Evolutionary conservation across 1,284 basidiomycete species (phyloP), one percentile per base, ranked within the genome.

Genomic region (Xanthoconium separans): DNA sequence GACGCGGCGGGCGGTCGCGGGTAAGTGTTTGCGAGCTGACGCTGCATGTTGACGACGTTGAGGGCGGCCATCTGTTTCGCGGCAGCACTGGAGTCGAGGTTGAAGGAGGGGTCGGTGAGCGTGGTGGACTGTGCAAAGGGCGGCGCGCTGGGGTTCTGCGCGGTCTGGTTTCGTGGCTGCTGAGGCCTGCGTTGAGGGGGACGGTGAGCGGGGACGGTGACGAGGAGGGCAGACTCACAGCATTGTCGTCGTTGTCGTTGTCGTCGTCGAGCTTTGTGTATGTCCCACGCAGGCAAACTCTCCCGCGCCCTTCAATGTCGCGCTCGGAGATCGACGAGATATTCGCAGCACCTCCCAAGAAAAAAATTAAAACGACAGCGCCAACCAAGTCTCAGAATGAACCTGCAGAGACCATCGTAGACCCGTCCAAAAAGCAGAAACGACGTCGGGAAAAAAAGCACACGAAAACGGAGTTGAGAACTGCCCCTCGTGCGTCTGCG

Each of bases 251-350:
- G 46, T 52, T 36, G 53, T 53, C 43, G 61, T 60, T 41, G 54
- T 49, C 52, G 51, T 51, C 51, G 61, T 54, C 53, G 53, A 60
- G 48, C 59, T 40, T 31, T 39, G 57, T 47, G 33, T 42, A 13
- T 40, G 57, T 68, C 69, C 49, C 62, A 60, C 56, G 51, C 61
- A 37, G 43, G 16, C 9, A 39, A 50, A 51, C 47, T 52, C 50
- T 59, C 54, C 40, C 55, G 50, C 56, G 41, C 42, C 39, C 41
- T 9, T 33, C 49, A 62, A 33, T 40, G 73, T 57, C 72, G 61
- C 77, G 76, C 73, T 85, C 85, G 44, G 88, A 91, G 78, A 91
- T 91, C 69, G 89, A 91, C 77, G 81, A 81, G 64, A 91, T 91
- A 64, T 91, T 91, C 70, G 77, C 87, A 39, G 75, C 77, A 60